Conservation (phyloP, 495 filamentous ascomycete species). For the Aspergillus heteromorphus region DNA sequence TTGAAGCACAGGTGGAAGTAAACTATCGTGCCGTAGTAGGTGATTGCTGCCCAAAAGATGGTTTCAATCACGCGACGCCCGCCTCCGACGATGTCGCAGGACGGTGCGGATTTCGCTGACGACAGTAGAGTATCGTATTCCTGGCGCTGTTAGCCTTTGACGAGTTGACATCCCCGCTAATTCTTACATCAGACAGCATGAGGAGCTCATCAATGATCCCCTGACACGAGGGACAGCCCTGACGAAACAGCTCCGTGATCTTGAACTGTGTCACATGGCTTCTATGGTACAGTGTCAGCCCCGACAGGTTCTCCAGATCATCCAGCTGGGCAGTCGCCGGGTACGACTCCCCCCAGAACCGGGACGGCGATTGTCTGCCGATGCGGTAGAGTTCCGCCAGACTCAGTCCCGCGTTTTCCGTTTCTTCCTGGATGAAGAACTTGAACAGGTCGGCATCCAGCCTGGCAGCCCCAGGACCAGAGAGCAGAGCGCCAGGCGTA, state of each 20-base stretch:
- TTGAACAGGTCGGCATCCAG: conserved; percentile 25
- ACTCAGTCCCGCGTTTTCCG: conserved; percentile 6
- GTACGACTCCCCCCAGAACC: conserved; percentile 31
- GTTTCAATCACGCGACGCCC: conserved; percentile 28
- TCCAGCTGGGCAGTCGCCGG: conserved; percentile 27
- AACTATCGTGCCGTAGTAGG: conserved; percentile 26
- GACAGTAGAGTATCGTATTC: conserved; percentile 25
- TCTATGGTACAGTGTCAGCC: conserved; percentile 24
- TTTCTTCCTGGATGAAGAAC: conserved; percentile 21
- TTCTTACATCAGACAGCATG: conserved; percentile 19
- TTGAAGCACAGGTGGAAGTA: conserved; percentile 24
- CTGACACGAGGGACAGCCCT: conserved; percentile 7
- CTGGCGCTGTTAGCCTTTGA: conserved; percentile 2
- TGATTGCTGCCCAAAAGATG: conserved; percentile 28
- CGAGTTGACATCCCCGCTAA: neutral
- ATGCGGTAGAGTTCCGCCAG: conserved; percentile 26
- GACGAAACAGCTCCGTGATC: conserved; percentile 24
- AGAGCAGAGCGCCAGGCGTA: conserved; percentile 25
- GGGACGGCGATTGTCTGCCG: conserved; percentile 27
- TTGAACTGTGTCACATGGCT: conserved; percentile 28
- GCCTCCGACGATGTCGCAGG: conserved; percentile 18
- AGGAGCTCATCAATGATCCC: conserved; percentile 19
- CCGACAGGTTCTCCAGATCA: conserved; percentile 29
- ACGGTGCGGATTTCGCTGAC: conserved; percentile 14
- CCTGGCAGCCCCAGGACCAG: conserved; percentile 12